These are phyloP conservation scores for Chlorella sp. DNA, from an alignment of 139 green algal species.

Conservation along the genomic window DNA sequence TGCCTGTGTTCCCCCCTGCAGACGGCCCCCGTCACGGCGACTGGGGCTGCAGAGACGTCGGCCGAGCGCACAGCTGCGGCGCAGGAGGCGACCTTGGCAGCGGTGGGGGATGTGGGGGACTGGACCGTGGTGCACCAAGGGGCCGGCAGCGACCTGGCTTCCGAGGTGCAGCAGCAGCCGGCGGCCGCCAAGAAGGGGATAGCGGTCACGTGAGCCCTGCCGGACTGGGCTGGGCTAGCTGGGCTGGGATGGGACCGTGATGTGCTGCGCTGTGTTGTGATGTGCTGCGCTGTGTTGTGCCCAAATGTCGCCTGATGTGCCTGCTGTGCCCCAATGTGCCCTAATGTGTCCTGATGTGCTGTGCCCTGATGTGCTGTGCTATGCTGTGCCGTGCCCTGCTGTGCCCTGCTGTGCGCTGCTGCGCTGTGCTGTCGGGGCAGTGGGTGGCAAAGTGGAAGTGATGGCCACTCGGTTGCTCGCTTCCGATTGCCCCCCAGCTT, in stretches of 20 bases:
- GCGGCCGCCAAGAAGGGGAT: slow-evolving; percentile 7
- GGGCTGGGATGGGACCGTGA: not conserved
- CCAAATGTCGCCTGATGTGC: no score
- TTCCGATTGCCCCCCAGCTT: no score
- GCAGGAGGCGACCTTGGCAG: slow-evolving; percentile 16
- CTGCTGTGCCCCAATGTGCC: no score
- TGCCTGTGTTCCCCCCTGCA: not conserved
- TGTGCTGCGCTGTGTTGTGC: no score
- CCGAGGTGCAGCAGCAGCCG: slow-evolving; percentile 6
- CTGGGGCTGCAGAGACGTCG: slow-evolving; percentile 2
- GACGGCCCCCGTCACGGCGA: not conserved
- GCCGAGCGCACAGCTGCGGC: not conserved
- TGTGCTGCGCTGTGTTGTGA: no score
- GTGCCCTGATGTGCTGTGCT: no score
- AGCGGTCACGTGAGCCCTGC: slow-evolving; percentile 28
- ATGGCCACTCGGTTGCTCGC: no score
- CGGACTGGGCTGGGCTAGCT: not conserved
- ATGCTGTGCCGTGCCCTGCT: not conserved
- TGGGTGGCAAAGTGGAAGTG: no score
- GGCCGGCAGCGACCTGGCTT: not conserved
- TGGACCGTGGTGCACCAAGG: slow-evolving; percentile 17
- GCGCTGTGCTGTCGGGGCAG: no score
- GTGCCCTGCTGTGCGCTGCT: not conserved
- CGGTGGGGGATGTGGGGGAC: slow-evolving; percentile 31
- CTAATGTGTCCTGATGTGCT: no score